Base-by-base conservation (phyloP, 805 yeast genomes). In the Candida piceae region DNA sequence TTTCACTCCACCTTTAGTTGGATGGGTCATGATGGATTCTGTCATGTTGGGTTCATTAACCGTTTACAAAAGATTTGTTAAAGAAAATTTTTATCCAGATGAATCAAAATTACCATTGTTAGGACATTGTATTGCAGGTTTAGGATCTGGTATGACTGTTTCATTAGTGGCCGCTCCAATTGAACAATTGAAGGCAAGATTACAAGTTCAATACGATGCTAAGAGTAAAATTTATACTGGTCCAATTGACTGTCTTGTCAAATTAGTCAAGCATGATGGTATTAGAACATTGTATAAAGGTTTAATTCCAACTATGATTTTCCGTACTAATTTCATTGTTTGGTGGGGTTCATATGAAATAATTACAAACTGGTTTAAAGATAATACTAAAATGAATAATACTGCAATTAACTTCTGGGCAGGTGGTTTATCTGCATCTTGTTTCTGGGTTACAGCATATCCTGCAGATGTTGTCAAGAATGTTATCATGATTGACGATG, bases 311-410 rank as follows among this genome's bases (percentile, higher is more conserved):
- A 88, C 97, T 0, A 75, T 87, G 81, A 72, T 88, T 11, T 88
- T 88, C 65, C 71, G 96, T 55, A 78, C 95, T 1, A 84, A 84
- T 60, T 88, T 87, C 57, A 70, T 84, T 24, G 84, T 85, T 40
- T 86, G 94, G 90, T 88, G 97, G 97, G 95, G 95, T 2, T 78
- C 94, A 0, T 88, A 88, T 56, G 95, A 86, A 53, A 39, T 86
- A 7, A 71, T 87, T 57, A 84, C 94, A 7, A 67, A 72, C 37
- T 79, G 72, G 69, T 78, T 87, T 60, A 70, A 74, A 46, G 65
- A 68, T 5, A 67, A 84, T 49, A 86, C 95, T 1, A 60, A 63
- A 27, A 46, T 86, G 69, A 74, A 81, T 33, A 74, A 74, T 28
- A 76, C 93, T 2, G 67, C 87, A 0, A 70, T 87, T 40, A 87